Evolutionary conservation across 306 rosid species (phyloP).

Genomic region (Ceratonia siliqua): DNA sequence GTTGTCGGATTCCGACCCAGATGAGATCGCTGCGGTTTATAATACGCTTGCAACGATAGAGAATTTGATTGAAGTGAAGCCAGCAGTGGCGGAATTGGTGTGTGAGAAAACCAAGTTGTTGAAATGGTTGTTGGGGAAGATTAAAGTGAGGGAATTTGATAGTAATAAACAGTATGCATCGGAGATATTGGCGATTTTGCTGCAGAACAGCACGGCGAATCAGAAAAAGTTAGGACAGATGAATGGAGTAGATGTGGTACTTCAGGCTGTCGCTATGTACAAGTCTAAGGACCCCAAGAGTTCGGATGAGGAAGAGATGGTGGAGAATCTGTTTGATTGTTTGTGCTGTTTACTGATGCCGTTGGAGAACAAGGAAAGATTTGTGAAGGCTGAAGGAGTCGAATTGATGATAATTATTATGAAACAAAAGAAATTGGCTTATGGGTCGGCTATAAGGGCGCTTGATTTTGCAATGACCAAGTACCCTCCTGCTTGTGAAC

Average conservation of each 20-base stretch:
- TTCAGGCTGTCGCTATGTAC: conserved; percentile 96
- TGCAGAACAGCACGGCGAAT: conserved; percentile 78
- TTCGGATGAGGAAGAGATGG: conserved; percentile 87
- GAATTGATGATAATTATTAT: conserved; percentile 93
- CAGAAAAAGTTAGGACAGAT: conserved; percentile 89
- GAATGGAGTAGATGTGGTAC: conserved; percentile 92
- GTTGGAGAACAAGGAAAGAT: conserved; percentile 89
- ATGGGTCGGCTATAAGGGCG: conserved; percentile 91
- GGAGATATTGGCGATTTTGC: conserved; percentile 83
- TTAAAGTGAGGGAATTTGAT: conserved; percentile 88
- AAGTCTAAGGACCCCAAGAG: conserved; percentile 90
- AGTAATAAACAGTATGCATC: conserved; percentile 89
- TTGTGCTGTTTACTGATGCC: conserved; percentile 96
- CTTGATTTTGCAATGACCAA: conserved; percentile 96
- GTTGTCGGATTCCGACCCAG: conserved; percentile 66
- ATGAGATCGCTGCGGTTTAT: conserved; percentile 71
- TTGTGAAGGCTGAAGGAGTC: conserved; percentile 96
- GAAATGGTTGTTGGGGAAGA: conserved; percentile 89
- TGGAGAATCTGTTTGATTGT: conserved; percentile 90
- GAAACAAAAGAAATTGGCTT: conserved; percentile 95
- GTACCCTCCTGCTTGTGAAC: conserved; percentile 93
- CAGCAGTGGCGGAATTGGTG: conserved; percentile 80
- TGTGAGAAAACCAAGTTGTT: conserved; percentile 80
- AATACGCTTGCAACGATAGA: conserved; percentile 74
- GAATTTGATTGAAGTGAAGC: conserved; percentile 91